A percentile compares a stretch with the other conserved stretches of the same genome.
Evolutionary conservation across 2,329 filamentous ascomycete genomes (phyloP).

Genomic region (Corniculantispora saksenae): DNA sequence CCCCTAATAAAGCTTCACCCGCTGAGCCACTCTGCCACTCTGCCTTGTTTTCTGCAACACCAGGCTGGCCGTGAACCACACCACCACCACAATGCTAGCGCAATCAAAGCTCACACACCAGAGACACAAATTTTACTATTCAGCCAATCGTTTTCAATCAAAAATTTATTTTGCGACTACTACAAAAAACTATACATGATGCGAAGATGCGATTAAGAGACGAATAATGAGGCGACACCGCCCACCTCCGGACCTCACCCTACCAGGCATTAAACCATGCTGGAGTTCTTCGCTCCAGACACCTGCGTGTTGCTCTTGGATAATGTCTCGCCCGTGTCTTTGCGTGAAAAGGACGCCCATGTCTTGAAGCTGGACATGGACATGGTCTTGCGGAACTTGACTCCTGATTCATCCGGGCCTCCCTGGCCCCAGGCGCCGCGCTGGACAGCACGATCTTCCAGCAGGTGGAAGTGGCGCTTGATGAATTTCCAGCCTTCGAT

Average conservation of each 20-base stretch:
- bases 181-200: background rate
- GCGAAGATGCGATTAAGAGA: background rate
- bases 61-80: too few species aligned
- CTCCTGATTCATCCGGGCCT: conserved; percentile 46
- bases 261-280: conserved; percentile 16
- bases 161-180: background rate
- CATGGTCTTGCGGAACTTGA: conserved; percentile 49
- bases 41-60: background rate
- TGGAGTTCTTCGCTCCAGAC: conserved; percentile 10
- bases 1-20: background rate
- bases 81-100: background rate
- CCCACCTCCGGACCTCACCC: background rate
- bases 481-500: conserved; percentile 72
- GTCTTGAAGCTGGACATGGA: conserved; percentile 55
- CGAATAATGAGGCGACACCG: background rate
- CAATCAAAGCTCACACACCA: background rate
- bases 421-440: conserved; percentile 56
- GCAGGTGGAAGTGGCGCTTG: conserved; percentile 59
- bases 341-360: conserved; percentile 45
- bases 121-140: background rate
- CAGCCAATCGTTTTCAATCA: background rate
- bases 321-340: conserved; percentile 42
- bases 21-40: background rate
- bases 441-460: conserved; percentile 54
- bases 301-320: conserved; percentile 6